These are phyloP conservation scores for Malus hybrid DNA, from an alignment of 331 rosid species.

Conservation along the genomic window DNA sequence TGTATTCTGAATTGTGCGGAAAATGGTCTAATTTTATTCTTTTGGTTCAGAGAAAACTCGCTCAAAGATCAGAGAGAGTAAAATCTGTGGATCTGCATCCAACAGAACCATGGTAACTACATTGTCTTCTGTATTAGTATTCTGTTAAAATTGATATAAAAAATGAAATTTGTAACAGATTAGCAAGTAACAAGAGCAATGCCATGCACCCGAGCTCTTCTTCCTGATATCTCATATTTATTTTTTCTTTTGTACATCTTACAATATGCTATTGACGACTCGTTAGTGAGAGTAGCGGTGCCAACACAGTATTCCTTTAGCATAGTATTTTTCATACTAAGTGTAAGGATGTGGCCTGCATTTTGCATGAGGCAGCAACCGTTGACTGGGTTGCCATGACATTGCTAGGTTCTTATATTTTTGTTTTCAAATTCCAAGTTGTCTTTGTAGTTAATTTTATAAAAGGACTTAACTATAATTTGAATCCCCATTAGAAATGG, in stretches of 20 bases:
- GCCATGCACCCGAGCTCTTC: background rate
- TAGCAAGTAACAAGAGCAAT: background rate
- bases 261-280: background rate
- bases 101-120: conserved; percentile 73
- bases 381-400: background rate
- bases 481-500: background rate
- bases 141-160: background rate
- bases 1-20: conserved; percentile 10
- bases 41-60: conserved; percentile 81
- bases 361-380: background rate
- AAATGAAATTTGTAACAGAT: background rate
- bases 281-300: background rate
- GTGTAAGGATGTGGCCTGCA: background rate
- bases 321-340: background rate
- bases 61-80: conserved; percentile 97
- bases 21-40: conserved; percentile 18
- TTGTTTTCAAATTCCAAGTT: background rate
- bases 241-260: background rate
- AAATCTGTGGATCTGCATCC: conserved; percentile 99
- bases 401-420: background rate
- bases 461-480: background rate
- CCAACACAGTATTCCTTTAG: background rate
- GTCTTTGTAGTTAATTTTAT: background rate
- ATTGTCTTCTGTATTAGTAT: background rate
- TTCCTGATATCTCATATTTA: background rate